phyloP scores from a whole-genome alignment of 148 eudicot genomes.

The Pharnaceum exiguum region DNA sequence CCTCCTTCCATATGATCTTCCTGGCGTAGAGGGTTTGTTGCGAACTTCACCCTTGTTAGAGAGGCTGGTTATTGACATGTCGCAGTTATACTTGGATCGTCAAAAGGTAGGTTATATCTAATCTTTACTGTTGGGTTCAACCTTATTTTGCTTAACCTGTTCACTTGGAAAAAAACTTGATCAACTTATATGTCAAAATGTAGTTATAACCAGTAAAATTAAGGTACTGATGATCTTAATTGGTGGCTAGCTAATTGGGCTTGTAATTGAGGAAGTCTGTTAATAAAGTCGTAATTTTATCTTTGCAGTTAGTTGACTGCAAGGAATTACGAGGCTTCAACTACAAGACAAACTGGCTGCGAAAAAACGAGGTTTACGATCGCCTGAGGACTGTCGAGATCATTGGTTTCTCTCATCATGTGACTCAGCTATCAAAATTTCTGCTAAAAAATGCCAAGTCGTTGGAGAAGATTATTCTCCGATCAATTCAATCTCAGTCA shows the following conservation, averaged over 20 bases:
- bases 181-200: too few species aligned
- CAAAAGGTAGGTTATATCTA: too few species aligned
- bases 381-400: background rate
- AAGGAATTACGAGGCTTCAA: background rate
- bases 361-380: background rate
- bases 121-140: too few species aligned
- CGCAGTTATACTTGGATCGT: background rate
- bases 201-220: too few species aligned
- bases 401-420: background rate
- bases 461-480: constrained; percentile 5
- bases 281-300: background rate
- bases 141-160: too few species aligned
- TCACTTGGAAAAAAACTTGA: too few species aligned
- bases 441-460: constrained; percentile 5
- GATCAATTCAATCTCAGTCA: too few species aligned
- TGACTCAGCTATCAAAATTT: background rate
- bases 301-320: background rate
- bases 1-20: background rate
- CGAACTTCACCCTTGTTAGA: constrained; percentile 1
- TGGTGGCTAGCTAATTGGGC: background rate
- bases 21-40: constrained; percentile 11
- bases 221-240: too few species aligned
- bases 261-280: background rate
- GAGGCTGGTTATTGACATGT: background rate
- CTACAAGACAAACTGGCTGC: background rate